These are phyloP conservation scores for Trichoderma aggressivum DNA, from an alignment of 2,329 filamentous ascomycete species.

Conservation along the genomic window DNA sequence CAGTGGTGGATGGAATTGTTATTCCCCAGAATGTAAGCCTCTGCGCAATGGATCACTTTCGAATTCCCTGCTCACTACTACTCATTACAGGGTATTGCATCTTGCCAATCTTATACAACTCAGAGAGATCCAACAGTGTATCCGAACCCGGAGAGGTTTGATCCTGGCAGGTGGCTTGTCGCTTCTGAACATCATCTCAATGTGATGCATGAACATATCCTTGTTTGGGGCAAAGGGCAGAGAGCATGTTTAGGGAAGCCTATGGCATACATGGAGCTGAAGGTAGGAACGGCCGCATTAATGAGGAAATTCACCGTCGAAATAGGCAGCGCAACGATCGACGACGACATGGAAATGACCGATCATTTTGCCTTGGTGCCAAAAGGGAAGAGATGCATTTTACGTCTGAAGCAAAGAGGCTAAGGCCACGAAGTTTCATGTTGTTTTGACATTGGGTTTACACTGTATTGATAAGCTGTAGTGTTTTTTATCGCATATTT, in stretches of 20 bases:
- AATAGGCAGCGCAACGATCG: background rate
- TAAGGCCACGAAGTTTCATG: background rate
- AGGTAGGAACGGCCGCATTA: background rate
- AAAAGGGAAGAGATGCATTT: constrained; percentile 24
- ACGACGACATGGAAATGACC: constrained; percentile 3
- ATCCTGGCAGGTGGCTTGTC: background rate
- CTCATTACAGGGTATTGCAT: background rate
- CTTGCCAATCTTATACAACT: background rate
- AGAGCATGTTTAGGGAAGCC: background rate
- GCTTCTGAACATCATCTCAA: background rate
- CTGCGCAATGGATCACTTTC: background rate
- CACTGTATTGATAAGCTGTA: no score
- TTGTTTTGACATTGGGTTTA: background rate
- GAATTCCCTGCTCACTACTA: background rate
- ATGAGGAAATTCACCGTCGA: background rate
- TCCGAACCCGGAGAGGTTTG: background rate
- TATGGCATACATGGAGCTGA: background rate
- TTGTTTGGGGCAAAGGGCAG: background rate
- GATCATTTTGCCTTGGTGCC: background rate
- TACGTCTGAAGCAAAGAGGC: background rate
- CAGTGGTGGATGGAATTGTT: background rate
- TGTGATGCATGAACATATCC: background rate
- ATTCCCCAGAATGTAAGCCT: background rate
- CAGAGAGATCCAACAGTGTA: background rate
- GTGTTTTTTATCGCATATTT: no score